A percentile compares a stretch with the other conserved stretches of the same genome.
Evolutionary conservation across 2,329 filamentous ascomycete species (phyloP).

Genomic region (Orbilia brochopaga): DNA sequence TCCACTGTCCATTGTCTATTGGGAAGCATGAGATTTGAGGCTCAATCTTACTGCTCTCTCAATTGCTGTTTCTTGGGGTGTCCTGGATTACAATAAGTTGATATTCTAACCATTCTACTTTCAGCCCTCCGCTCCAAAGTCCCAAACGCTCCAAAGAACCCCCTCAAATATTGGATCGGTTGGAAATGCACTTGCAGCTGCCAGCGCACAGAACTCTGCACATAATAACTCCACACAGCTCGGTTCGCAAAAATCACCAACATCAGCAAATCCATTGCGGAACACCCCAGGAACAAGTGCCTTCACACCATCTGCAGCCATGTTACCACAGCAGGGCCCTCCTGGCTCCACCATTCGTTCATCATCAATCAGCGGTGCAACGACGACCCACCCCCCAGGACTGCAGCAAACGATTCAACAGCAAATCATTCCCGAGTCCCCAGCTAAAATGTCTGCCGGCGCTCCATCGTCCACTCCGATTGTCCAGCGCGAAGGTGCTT

Average conservation of each 20-base stretch:
- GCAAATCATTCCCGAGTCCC: slow-evolving; percentile 60
- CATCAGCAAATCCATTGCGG: slow-evolving; percentile 26
- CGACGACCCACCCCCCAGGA: slow-evolving; percentile 63
- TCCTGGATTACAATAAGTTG: background rate
- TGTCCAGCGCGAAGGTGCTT: slow-evolving; percentile 41
- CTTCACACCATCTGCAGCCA: slow-evolving; percentile 20
- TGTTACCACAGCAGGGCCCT: slow-evolving; percentile 61
- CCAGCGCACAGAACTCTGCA: slow-evolving; percentile 29
- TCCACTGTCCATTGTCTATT: too few relatives aligned
- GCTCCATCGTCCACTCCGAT: slow-evolving; percentile 47
- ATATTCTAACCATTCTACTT: slow-evolving; percentile 4
- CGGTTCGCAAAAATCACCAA: slow-evolving; percentile 44
- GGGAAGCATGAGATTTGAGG: too few relatives aligned
- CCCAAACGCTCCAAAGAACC: slow-evolving; percentile 18
- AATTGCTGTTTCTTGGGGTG: too few relatives aligned
- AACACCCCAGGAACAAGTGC: slow-evolving; percentile 6
- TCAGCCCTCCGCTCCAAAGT: slow-evolving; percentile 24
- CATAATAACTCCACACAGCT: slow-evolving; percentile 10
- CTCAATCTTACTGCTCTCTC: too few relatives aligned
- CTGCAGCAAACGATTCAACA: slow-evolving; percentile 63
- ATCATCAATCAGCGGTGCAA: slow-evolving; percentile 60
- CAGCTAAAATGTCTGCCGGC: slow-evolving; percentile 54
- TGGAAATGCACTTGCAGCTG: slow-evolving; percentile 33
- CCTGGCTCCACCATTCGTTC: slow-evolving; percentile 58
- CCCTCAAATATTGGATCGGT: slow-evolving; percentile 41